phyloP scores from a whole-genome alignment of 1,284 basidiomycete species.

The Leucoagaricus sp. region DNA sequence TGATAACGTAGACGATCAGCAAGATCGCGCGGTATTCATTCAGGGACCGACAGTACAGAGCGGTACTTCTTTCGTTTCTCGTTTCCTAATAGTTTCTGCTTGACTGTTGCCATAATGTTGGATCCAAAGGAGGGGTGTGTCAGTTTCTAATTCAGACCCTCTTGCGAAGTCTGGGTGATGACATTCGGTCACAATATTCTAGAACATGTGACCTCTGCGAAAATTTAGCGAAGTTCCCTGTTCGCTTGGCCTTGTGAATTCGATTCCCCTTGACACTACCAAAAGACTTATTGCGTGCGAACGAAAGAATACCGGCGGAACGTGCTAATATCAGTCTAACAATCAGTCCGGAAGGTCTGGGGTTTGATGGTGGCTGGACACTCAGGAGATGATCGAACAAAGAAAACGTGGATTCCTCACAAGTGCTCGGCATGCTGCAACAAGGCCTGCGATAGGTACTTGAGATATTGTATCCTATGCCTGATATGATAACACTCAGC shows the following conservation, averaged over 20 bases:
- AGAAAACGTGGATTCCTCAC: neutral
- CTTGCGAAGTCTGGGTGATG: neutral
- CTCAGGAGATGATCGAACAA: neutral
- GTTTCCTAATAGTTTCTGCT: constrained; percentile 13
- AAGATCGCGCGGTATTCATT: neutral
- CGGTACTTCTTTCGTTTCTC: constrained; percentile 17
- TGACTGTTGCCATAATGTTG: constrained; percentile 9
- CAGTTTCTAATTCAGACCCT: neutral
- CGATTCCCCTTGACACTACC: neutral
- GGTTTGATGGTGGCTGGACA: neutral
- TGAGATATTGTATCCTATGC: neutral
- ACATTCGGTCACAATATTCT: neutral
- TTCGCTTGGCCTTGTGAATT: neutral
- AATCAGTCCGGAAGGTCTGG: no score
- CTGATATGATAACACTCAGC: neutral
- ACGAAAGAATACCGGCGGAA: neutral
- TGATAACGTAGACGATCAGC: neutral
- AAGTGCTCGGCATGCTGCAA: no score
- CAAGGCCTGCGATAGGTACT: no score
- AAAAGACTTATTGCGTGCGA: neutral
- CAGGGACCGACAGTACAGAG: constrained; percentile 10
- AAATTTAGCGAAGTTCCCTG: neutral
- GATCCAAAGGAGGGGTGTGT: neutral
- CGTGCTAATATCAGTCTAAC: neutral
- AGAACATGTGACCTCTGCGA: constrained; percentile 8